Percentiles rank a stretch among this genome's conserved stretches.
Conservation (phyloP, 2,329 filamentous ascomycete species). For the Xylaria digitata region DNA sequence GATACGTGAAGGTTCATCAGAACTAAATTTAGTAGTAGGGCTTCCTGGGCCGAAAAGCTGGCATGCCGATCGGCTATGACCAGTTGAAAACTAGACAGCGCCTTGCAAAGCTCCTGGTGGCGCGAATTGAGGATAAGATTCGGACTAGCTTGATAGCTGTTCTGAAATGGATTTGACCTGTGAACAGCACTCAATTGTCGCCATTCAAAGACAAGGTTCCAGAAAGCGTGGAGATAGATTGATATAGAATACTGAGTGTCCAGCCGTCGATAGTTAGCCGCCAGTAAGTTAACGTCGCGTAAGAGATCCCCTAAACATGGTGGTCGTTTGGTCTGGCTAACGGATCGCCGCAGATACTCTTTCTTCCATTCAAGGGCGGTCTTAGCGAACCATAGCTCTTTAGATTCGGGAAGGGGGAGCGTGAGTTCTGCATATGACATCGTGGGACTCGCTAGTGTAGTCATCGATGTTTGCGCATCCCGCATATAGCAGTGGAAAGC, state of each 20-base stretch:
- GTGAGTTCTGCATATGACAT: constrained; percentile 77
- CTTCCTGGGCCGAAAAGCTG: constrained; percentile 58
- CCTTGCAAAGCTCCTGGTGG: constrained; percentile 71
- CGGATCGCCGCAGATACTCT: constrained; percentile 61
- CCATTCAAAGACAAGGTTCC: constrained; percentile 74
- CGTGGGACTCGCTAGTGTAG: constrained; percentile 70
- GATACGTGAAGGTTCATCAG: constrained; percentile 73
- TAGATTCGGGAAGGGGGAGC: constrained; percentile 71
- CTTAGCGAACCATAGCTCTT: constrained; percentile 73
- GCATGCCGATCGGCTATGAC: constrained; percentile 58
- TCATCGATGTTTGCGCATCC: constrained; percentile 75
- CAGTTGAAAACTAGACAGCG: constrained; percentile 62
- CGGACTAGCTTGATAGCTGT: constrained; percentile 53
- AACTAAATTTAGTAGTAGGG: constrained; percentile 64
- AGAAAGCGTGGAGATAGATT: constrained; percentile 73
- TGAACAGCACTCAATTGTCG: constrained; percentile 67
- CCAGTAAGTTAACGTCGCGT: constrained; percentile 65
- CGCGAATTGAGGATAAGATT: constrained; percentile 64
- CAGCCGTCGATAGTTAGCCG: constrained; percentile 60
- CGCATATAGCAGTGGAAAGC: constrained; percentile 73
- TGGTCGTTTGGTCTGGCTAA: constrained; percentile 54
- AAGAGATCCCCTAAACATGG: constrained; percentile 68
- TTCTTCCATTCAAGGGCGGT: constrained; percentile 73
- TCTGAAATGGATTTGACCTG: constrained; percentile 60
- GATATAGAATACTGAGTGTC: constrained; percentile 68